These are phyloP conservation scores for Gossypium australe DNA, from an alignment of 345 rosid species.

Conservation along the genomic window DNA sequence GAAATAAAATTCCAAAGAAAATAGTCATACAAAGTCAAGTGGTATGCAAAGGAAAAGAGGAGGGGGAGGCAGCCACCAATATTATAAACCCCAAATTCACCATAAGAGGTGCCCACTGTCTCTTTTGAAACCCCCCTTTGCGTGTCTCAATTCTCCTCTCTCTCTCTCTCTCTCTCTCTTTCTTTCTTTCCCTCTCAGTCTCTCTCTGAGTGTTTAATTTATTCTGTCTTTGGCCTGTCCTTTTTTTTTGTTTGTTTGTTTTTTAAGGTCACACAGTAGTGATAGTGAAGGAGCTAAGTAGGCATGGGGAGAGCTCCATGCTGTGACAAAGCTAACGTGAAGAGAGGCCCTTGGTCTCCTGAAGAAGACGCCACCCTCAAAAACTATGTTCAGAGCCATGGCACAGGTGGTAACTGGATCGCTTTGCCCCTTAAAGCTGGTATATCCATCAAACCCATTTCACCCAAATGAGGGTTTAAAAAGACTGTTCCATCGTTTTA, in stretches of 20 bases:
- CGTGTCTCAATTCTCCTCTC: slow-evolving; percentile 17
- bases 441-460: slow-evolving; percentile 8
- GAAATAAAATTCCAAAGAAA: not conserved
- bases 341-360: slow-evolving; percentile 70
- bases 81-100: slow-evolving; percentile 9
- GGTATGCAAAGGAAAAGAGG: not conserved
- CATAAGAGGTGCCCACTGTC: slow-evolving; percentile 12
- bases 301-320: slow-evolving; percentile 64
- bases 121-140: not conserved
- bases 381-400: slow-evolving; percentile 33
- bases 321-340: slow-evolving; percentile 57
- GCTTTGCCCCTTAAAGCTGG: slow-evolving; percentile 61
- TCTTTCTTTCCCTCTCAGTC: not conserved
- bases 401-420: slow-evolving; percentile 54
- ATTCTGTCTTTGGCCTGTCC: not conserved
- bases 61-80: slow-evolving; percentile 5
- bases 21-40: slow-evolving; percentile 8
- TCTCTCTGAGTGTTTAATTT: not conserved
- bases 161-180: not conserved
- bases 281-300: not conserved
- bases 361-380: slow-evolving; percentile 58
- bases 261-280: not conserved
- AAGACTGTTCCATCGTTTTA: slow-evolving; percentile 1
- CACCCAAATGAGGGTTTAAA: not conserved
- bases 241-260: not conserved